A percentile compares a stretch with the other conserved stretches of the same genome.
phyloP scores from a whole-genome alignment of 78 protist species.

The Dictyostelium firmibasis region DNA sequence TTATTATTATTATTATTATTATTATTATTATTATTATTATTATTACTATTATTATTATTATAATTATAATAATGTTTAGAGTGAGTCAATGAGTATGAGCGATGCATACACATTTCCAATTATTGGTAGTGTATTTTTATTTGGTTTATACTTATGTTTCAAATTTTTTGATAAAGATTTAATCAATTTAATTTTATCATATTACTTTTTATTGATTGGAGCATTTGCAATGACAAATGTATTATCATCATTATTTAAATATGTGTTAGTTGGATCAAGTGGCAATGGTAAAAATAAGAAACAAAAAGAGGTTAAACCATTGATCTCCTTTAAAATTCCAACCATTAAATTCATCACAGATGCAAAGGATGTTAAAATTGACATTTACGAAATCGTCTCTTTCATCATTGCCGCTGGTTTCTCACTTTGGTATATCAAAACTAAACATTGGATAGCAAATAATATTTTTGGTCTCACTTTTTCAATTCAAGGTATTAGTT shows the following conservation, averaged over 20 bases:
- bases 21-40: not conserved
- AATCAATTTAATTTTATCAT: constrained; percentile 66
- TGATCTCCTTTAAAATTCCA: constrained; percentile 43
- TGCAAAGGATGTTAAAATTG: constrained; percentile 3
- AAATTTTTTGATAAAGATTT: constrained; percentile 80
- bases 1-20: not conserved
- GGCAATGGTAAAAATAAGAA: not conserved
- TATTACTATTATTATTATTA: not conserved
- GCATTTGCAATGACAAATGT: constrained; percentile 52
- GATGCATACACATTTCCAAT: constrained; percentile 93
- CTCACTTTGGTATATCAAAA: constrained; percentile 38
- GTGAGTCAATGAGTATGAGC: constrained; percentile 62
- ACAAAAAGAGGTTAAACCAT: not conserved
- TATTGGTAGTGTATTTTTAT: constrained; percentile 76
- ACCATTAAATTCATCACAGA: not conserved
- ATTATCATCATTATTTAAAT: not conserved
- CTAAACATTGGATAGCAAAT: constrained; percentile 92
- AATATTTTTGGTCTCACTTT: constrained; percentile 91
- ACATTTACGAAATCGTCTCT: constrained; percentile 27
- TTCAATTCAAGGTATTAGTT: constrained; percentile 73
- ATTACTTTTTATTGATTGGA: constrained; percentile 78
- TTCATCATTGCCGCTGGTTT: constrained; percentile 11
- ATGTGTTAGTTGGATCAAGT: not conserved
- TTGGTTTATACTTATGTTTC: constrained; percentile 82
- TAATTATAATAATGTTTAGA: too few species aligned